Percentiles rank a stretch among this genome's conserved stretches.
Evolutionary conservation across 345 rosid genomes (phyloP).

Genomic region (Angophora floribunda): DNA sequence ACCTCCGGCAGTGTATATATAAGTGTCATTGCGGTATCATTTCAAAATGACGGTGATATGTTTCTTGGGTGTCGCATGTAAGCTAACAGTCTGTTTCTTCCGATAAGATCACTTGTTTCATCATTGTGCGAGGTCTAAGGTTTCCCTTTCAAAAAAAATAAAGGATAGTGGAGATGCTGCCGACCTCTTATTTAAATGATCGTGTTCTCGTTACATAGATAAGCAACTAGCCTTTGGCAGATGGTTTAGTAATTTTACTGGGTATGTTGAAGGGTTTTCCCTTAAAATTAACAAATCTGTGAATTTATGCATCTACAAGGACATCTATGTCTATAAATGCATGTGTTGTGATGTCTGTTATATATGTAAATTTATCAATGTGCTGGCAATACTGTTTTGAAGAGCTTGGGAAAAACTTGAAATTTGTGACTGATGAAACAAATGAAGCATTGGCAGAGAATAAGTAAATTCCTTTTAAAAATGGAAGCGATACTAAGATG

Average conservation of each 20-base stretch:
- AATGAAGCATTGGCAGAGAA: neutral
- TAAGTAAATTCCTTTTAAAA: neutral
- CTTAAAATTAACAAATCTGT: neutral
- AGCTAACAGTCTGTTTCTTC: neutral
- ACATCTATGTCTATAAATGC: neutral
- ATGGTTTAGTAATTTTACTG: neutral
- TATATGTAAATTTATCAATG: neutral
- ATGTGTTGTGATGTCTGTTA: neutral
- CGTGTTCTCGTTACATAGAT: neutral
- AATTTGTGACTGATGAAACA: neutral
- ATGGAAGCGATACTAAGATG: neutral
- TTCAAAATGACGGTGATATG: neutral
- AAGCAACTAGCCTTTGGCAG: neutral
- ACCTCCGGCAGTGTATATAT: neutral
- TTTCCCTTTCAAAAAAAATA: neutral
- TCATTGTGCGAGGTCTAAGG: neutral
- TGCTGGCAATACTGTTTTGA: neutral
- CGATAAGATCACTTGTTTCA: neutral
- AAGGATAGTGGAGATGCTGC: neutral
- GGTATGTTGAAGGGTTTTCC: neutral
- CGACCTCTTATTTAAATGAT: neutral
- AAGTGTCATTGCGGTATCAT: neutral
- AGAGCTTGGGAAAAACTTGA: neutral
- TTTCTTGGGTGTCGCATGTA: neutral
- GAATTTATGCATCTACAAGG: neutral